Evolutionary conservation across 2,329 filamentous ascomycete species (phyloP).

Genomic region (Aaosphaeria arxii): DNA sequence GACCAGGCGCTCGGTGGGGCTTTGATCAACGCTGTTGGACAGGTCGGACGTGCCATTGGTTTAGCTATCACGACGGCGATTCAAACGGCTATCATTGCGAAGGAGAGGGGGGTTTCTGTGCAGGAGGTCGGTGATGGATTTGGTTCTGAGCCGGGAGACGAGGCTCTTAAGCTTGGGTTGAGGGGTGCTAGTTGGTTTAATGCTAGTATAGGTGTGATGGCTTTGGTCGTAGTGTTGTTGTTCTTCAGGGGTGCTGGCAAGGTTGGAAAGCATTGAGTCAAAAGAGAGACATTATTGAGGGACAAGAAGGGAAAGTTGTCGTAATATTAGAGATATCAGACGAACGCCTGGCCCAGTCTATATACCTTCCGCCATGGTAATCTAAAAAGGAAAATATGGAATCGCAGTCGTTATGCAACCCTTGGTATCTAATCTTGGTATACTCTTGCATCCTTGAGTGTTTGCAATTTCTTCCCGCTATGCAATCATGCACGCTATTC

Average conservation of each 20-base stretch:
- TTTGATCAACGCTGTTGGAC: slow-evolving; percentile 64
- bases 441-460: too few relatives aligned
- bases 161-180: slow-evolving; percentile 36
- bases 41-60: slow-evolving; percentile 64
- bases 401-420: too few relatives aligned
- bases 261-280: slow-evolving; percentile 12
- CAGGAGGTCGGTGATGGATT: slow-evolving; percentile 22
- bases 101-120: slow-evolving; percentile 21
- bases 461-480: too few relatives aligned
- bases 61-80: slow-evolving; percentile 64
- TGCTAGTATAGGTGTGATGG: slow-evolving; percentile 34
- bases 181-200: slow-evolving; percentile 41
- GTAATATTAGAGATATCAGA: neutral
- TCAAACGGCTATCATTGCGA: slow-evolving; percentile 54
- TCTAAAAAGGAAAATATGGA: too few relatives aligned
- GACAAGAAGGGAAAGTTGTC: neutral
- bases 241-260: slow-evolving; percentile 26
- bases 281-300: neutral
- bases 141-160: slow-evolving; percentile 16
- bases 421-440: too few relatives aligned
- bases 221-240: slow-evolving; percentile 30
- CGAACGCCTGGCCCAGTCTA: neutral
- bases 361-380: too few relatives aligned
- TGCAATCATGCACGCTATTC: too few relatives aligned
- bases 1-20: slow-evolving; percentile 68